Base-by-base conservation (phyloP, 2,329 filamentous ascomycete genomes). In the Trichophyton schoenleinii region DNA sequence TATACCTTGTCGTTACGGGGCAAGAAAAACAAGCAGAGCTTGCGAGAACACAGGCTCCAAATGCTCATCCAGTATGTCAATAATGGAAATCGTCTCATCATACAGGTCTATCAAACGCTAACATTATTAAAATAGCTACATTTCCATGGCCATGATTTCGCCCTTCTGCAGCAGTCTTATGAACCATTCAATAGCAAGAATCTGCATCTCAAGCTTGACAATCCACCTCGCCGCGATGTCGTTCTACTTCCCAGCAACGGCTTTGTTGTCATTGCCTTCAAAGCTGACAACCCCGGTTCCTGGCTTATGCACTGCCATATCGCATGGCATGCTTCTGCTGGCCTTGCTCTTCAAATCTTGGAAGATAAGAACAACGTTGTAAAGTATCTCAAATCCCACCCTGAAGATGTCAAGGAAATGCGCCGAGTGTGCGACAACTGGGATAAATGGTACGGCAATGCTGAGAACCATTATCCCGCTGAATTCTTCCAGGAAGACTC, bases 121-220 rank as follows among this genome's bases (percentile, higher is more conserved):
- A 18, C 58, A 36, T 15, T 59, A 11, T n/a, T 46, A 42, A n/a
- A 15, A 46, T 13, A 59, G 57, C 6, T 88, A 72, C 85, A 89
- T 71, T 70, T 87, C 1, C 86, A 89, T 73, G 85, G 85, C 11
- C 82, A 86, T 72, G 86, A 89, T 74, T 86, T 89, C 77, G 85
- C 83, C 68, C 73, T 89, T 55, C 77, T 90, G 0, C 75, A 81
- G 44, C 79, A 80, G 72, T 52, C 44, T 11, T 44, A 55, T 11
- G 44, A 41, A 41, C 59, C 48, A 11, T 60, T 52, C 25, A 52
- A 13, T 18, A 34, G 13, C 13, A 72, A 80, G 64, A 65, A 74
- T 66, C 28, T 64, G 48, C 9, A 72, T 75, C 8, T 73, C 70
- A 3, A 60, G 18, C 46, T 57, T 18, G 46, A 67, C 58, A 81